A percentile compares a stretch with the other conserved stretches of the same genome.
phyloP scores from a whole-genome alignment of 352 stramenopile genomes.

The Phytophthora pseudosyringae region DNA sequence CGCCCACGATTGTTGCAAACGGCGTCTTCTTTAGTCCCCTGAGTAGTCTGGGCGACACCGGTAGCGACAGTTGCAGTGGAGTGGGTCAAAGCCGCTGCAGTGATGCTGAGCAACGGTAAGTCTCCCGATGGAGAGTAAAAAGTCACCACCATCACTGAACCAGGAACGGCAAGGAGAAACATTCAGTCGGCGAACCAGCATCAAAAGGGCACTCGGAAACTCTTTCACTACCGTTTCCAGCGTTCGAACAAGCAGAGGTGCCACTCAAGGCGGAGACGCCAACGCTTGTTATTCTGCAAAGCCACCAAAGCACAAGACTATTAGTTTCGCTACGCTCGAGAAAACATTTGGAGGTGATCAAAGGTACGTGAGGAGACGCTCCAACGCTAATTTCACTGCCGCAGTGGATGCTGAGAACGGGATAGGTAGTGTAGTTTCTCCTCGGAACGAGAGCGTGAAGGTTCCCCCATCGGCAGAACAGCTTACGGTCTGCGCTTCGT shows the following conservation, averaged over 20 bases:
- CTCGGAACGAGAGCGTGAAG: conserved; percentile 83
- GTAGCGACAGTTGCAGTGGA: conserved; percentile 40
- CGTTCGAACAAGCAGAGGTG: conserved; percentile 44
- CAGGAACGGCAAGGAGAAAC: background rate
- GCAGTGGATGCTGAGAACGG: conserved; percentile 31
- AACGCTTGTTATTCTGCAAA: conserved; percentile 57
- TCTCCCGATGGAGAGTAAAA: conserved; percentile 75
- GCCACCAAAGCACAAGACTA: background rate
- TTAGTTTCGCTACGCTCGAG: background rate
- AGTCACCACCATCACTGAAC: conserved; percentile 46
- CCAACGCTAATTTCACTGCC: conserved; percentile 47
- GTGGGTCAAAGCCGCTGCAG: conserved; percentile 42
- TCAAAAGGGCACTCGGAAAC: background rate
- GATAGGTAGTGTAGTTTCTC: conserved; percentile 59
- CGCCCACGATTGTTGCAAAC: conserved; percentile 83
- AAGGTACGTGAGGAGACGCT: conserved; percentile 63
- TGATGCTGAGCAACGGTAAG: conserved; percentile 56
- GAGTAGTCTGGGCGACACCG: conserved; percentile 28
- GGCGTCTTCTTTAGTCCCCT: conserved; percentile 69
- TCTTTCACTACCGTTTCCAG: conserved; percentile 45
- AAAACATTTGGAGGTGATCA: background rate
- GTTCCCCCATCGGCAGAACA: conserved; percentile 75
- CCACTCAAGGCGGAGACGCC: conserved; percentile 49
- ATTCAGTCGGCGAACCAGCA: background rate
- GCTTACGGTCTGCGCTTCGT: conserved; percentile 81